phyloP scores from a whole-genome alignment of 768 basidiomycete species.

The Pulveroboletus sp. region DNA sequence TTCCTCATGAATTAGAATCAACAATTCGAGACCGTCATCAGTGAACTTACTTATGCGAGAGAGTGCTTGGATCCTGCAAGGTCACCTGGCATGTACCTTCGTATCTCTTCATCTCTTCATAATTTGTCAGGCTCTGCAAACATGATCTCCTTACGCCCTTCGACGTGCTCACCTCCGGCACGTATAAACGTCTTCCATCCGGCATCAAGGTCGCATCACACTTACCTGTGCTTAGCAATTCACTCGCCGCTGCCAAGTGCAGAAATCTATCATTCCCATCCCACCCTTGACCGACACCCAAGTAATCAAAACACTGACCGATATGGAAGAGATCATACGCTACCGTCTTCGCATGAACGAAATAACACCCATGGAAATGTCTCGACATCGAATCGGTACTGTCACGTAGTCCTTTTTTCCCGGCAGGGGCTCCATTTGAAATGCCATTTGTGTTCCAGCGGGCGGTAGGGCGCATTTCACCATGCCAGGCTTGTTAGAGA shows the following conservation, averaged over 20 bases:
- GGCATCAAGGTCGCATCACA: constrained; percentile 60
- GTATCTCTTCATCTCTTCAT: not conserved
- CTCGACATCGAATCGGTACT: constrained; percentile 60
- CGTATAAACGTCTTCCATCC: constrained; percentile 79
- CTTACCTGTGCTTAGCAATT: constrained; percentile 12
- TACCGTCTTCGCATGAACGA: constrained; percentile 78
- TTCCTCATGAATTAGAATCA: constrained; percentile 84
- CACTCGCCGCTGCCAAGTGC: constrained; percentile 21
- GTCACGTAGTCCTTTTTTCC: constrained; percentile 19
- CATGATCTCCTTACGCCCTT: constrained; percentile 91
- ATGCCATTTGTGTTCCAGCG: constrained; percentile 38
- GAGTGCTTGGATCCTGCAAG: constrained; percentile 74
- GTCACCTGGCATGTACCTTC: constrained; percentile 32
- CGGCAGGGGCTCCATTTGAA: constrained; percentile 9
- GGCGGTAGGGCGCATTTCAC: constrained; percentile 79
- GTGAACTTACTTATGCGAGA: constrained; percentile 58
- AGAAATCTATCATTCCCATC: constrained; percentile 71
- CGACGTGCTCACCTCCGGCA: constrained; percentile 82
- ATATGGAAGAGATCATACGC: constrained; percentile 75
- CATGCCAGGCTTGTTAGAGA: constrained; percentile 68
- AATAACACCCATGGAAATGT: constrained; percentile 80
- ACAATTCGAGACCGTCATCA: constrained; percentile 72
- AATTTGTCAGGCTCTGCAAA: constrained; percentile 67
- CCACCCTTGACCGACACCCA: constrained; percentile 63
- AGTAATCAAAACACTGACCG: constrained; percentile 58